Percentiles rank a stretch among this genome's conserved stretches.
These are phyloP conservation scores for Lasiodiplodia theobromae DNA, from an alignment of 2,329 filamentous ascomycete genomes.

Conservation along the genomic window DNA sequence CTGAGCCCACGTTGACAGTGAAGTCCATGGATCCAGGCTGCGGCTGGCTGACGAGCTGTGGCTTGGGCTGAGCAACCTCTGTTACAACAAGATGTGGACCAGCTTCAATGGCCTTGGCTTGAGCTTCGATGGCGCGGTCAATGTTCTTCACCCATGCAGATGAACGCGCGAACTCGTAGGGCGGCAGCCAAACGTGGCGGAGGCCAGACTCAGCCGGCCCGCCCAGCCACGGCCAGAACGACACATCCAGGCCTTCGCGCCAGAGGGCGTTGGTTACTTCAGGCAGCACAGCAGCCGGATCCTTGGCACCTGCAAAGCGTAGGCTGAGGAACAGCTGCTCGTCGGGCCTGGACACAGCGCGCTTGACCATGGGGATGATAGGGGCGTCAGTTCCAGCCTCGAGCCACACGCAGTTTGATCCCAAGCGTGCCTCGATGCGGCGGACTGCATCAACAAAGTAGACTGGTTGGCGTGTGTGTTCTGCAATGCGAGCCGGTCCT, in stretches of 20 bases:
- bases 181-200: slow-evolving; percentile 17
- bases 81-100: too few species aligned
- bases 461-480: slow-evolving; percentile 38
- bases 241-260: slow-evolving; percentile 11
- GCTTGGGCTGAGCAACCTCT: too few species aligned
- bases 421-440: slow-evolving; percentile 31
- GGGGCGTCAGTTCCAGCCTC: slow-evolving; percentile 41
- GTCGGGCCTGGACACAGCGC: slow-evolving; percentile 4
- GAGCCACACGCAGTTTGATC: slow-evolving; percentile 38
- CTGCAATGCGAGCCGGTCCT: slow-evolving; percentile 1
- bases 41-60: neutral
- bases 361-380: slow-evolving; percentile 29
- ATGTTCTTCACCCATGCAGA: slow-evolving; percentile 21
- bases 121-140: slow-evolving; percentile 11
- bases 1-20: slow-evolving; percentile 29
- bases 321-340: neutral
- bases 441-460: slow-evolving; percentile 35
- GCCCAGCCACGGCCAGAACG: slow-evolving; percentile 18
- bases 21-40: slow-evolving; percentile 17
- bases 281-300: neutral
- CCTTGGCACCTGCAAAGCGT: neutral
- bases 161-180: slow-evolving; percentile 26
- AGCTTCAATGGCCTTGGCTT: neutral
- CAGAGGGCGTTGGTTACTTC: slow-evolving; percentile 7
- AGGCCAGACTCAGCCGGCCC: neutral